These are phyloP conservation scores for Claviceps purpurea DNA, from an alignment of 2,329 filamentous ascomycete genomes.

Conservation along the genomic window DNA sequence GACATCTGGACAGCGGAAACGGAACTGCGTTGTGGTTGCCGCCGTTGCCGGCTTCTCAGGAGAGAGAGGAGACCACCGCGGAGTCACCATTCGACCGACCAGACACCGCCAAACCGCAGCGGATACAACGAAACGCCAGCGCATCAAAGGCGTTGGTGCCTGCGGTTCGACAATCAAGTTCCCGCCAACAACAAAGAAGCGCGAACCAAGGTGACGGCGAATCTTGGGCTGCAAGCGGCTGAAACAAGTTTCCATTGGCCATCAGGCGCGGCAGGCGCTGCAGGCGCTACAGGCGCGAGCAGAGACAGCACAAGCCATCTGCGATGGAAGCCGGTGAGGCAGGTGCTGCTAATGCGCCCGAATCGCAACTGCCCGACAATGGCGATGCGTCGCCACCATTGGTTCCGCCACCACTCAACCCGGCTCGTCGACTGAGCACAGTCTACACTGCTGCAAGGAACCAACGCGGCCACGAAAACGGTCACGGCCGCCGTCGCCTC, in stretches of 20 bases:
- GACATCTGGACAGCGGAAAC: neutral
- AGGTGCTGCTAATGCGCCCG: neutral
- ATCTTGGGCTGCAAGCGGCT: too few species aligned
- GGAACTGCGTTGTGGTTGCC: neutral
- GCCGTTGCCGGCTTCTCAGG: neutral
- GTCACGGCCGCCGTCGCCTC: neutral
- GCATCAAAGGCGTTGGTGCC: too few species aligned
- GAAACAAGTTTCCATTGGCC: too few species aligned
- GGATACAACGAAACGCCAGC: too few species aligned
- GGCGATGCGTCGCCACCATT: conserved; percentile 1
- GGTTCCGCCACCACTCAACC: conserved; percentile 3
- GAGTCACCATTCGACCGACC: too few species aligned
- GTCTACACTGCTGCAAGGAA: neutral
- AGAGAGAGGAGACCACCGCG: too few species aligned
- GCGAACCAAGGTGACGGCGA: too few species aligned
- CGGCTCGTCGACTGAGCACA: conserved; percentile 1
- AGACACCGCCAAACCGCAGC: too few species aligned
- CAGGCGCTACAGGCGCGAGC: neutral
- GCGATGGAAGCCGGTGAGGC: neutral
- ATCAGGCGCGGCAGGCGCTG: neutral
- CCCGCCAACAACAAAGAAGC: too few species aligned
- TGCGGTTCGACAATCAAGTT: too few species aligned
- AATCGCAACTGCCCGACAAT: conserved; percentile 1
- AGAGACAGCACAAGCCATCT: neutral
- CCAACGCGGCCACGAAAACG: neutral